phyloP scores from a whole-genome alignment of 768 basidiomycete species.

The Myochromella boudieri region DNA sequence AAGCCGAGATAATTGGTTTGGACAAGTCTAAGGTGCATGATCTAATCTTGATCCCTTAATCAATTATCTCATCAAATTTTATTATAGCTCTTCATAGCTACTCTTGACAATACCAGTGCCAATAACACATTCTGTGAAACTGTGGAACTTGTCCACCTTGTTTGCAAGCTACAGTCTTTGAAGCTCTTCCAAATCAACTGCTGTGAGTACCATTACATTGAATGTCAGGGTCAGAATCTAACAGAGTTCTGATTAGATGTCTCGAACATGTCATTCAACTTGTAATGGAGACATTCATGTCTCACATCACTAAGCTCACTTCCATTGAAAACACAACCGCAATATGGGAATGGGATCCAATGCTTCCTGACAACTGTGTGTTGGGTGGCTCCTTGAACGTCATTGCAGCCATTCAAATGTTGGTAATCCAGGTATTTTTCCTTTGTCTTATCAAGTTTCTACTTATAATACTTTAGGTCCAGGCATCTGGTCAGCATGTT shows the following conservation, averaged over 20 bases:
- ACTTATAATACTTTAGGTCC: slow-evolving; percentile 16
- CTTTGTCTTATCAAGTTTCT: not conserved
- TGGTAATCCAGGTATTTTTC: slow-evolving; percentile 27
- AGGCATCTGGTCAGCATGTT: slow-evolving; percentile 22
- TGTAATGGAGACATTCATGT: not conserved
- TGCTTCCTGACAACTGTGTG: slow-evolving; percentile 18
- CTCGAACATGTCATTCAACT: not conserved
- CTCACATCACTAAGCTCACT: slow-evolving; percentile 23
- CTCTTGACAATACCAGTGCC: not conserved
- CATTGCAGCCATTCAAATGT: slow-evolving; percentile 26
- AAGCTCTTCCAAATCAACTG: not conserved
- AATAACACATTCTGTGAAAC: not conserved
- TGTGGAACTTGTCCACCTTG: not conserved
- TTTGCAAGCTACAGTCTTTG: not conserved
- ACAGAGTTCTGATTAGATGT: not conserved
- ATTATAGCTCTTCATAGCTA: no score
- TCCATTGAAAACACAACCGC: slow-evolving; percentile 23
- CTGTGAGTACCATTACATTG: not conserved
- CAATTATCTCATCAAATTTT: no score
- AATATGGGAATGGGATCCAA: slow-evolving; percentile 35
- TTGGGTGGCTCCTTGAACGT: slow-evolving; percentile 25
- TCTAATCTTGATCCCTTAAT: no score
- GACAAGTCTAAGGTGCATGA: not conserved
- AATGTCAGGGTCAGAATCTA: not conserved
- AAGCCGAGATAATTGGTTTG: not conserved